Evolutionary conservation across 2,329 filamentous ascomycete genomes (phyloP), one percentile per base, ranked within the genome.

Genomic region (Colletotrichum lupini): DNA sequence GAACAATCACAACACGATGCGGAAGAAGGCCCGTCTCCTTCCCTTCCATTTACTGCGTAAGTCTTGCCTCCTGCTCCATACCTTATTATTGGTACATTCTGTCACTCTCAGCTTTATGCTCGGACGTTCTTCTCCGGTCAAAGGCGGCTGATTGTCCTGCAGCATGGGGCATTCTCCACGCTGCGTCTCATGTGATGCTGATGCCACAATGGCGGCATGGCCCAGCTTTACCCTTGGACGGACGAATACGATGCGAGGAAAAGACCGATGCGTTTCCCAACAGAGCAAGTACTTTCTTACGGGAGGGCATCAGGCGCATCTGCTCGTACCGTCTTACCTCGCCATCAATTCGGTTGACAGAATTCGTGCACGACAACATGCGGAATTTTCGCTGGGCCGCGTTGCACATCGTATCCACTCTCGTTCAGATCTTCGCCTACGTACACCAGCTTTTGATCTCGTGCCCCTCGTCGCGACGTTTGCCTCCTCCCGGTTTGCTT

Each of bases 171-270:
- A 22, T 46, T 7, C 65, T 26, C 49, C 67, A 60, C 37, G 28
- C 32, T 56, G 32, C 19, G 71, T 73, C 67, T 71, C 67, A 64
- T 64, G 35, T 73, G 67, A 61, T 60, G 71, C 46, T 73, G 67
- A 61, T 60, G 71, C 46, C 30, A 24, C 16, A 59, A 53, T 30
- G 24, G 26, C 37, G 37, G 37, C 37, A 42, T 42, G 16, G 37
- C 24, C 70, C 59, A 56, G 53, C 32, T 60, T 46, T 58, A 16
- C 22, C 59, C 52, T 30, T 37, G 37, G 28, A 28, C 60, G 46
- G 67, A 71, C 71, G 60, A 73, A 71, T 70, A 56, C 71, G 67
- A 73, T 60, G 67, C 59, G 32, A 71, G 67, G 46, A 73, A 61
- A 66, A 22, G 46, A 53, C 32, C 46, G 60, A 73, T 73, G 61